A percentile compares a stretch with the other conserved stretches of the same genome.
phyloP scores from a whole-genome alignment of 2,329 filamentous ascomycete species.

The Penicillium sp. region DNA sequence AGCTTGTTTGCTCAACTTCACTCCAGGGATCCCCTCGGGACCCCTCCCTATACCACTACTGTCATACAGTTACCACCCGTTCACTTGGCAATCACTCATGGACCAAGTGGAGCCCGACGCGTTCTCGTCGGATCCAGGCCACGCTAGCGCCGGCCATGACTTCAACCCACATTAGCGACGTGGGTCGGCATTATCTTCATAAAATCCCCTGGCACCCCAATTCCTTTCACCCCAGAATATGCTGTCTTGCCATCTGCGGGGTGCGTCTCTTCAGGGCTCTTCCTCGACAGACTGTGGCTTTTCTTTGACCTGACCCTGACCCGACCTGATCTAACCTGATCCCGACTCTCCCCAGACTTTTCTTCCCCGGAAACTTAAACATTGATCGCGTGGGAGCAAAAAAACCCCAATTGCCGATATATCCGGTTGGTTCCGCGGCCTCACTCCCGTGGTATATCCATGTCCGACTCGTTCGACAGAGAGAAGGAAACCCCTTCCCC shows the following conservation, averaged over 20 bases:
- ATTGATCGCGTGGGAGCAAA: neutral
- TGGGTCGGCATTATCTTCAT: conserved; percentile 18
- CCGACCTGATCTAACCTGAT: neutral
- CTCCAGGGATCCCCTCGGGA: too few relatives aligned
- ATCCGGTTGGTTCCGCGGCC: conserved; percentile 2
- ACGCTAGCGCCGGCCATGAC: conserved; percentile 12
- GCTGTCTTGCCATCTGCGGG: conserved; percentile 16
- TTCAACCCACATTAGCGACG: conserved; percentile 24
- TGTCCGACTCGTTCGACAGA: conserved; percentile 12
- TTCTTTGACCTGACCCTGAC: neutral
- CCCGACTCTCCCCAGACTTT: neutral
- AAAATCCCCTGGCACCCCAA: neutral
- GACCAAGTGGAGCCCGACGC: conserved; percentile 13
- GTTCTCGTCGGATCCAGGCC: conserved; percentile 3
- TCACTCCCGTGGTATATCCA: neutral
- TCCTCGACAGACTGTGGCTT: neutral
- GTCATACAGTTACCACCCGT: too few relatives aligned
- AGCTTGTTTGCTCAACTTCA: too few relatives aligned
- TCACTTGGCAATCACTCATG: neutral
- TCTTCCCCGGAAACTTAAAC: neutral
- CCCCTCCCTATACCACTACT: too few relatives aligned
- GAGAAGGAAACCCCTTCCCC: conserved; percentile 16
- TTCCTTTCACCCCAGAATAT: conserved; percentile 7
- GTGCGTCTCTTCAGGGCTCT: conserved; percentile 4
- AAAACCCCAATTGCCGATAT: neutral